Base-by-base conservation (phyloP, 169 alveolate genomes). In the Blepharisma undulans region DNA sequence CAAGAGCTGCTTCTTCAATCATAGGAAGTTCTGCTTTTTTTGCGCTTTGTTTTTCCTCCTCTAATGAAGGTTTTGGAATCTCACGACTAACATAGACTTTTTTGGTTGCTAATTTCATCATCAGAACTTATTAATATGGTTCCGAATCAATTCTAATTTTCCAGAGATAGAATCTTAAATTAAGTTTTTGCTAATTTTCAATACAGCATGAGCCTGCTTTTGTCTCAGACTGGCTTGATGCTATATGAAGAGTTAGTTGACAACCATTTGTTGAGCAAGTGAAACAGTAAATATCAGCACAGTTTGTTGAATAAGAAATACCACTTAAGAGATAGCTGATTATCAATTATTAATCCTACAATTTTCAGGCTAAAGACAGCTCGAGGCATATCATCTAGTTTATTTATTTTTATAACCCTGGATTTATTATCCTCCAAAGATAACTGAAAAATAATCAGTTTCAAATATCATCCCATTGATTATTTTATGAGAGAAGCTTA, bases 61-160 rank as follows among this genome's bases (percentile, higher is more conserved):
- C 86, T 14, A 27, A 36, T 29, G 34, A 32, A 22, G 7, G 21
- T 29, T 27, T 21, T 21, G 34, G 66, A 78, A 27, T 78, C 34
- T 34, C 34, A 27, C 61, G 86, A 61, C 60, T 78, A 10, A 78
- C 86, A 32, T 78, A 78, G 7, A 78, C 86, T 78, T 78, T 78
- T 34, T 78, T 78, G 34, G 61, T 78, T 12, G 86, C 86, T 29
- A 36, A 78, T 32, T 78, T 78, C 86, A 78, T 78, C 34, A 78
- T 32, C 25, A 78, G 34, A 78, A 27, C 29, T 72, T 72, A 72
- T 25, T 72, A 25, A 72, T 72, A 48, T 48, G 66, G 66, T 10
- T 48, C 66, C 66, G 1, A 48, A 48, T 18, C 10, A 48, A 48
- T 48, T 48, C 66, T 48, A 48, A 48, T 48, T 48, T n/a, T 48